Evolutionary conservation across 2,329 filamentous ascomycete species (phyloP).

Genomic region (Cephalotrichum gorgonifer): DNA sequence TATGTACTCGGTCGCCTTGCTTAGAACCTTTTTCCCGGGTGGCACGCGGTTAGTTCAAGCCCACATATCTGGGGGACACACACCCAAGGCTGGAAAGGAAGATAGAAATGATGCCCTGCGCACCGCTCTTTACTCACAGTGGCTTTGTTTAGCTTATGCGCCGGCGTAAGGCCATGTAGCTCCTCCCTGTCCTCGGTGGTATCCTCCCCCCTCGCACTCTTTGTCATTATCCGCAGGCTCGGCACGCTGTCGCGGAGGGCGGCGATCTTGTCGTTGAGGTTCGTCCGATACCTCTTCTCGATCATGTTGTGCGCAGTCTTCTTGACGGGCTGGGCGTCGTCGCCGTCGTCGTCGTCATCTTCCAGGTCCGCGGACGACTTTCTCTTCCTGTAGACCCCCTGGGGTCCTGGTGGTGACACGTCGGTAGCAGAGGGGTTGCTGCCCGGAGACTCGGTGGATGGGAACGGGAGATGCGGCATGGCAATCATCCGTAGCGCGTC

Average conservation of each 20-base stretch:
- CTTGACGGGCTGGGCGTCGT: conserved; percentile 51
- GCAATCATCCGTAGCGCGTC: conserved; percentile 53
- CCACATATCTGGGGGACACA: background rate
- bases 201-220: conserved; percentile 58
- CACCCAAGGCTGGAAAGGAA: background rate
- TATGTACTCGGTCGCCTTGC: conserved; percentile 95
- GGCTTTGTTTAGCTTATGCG: conserved; percentile 96
- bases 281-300: conserved; percentile 92
- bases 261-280: conserved; percentile 94
- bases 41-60: conserved; percentile 16
- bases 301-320: conserved; percentile 98
- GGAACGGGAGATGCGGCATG: conserved; percentile 55
- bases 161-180: conserved; percentile 69
- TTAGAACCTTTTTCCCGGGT: conserved; percentile 55
- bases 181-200: conserved; percentile 68
- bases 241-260: conserved; percentile 87
- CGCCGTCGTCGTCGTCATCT: conserved; percentile 46
- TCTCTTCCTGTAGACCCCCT: conserved; percentile 49
- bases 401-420: conserved; percentile 46
- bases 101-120: background rate
- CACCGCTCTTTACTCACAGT: conserved; percentile 42
- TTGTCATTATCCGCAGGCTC: conserved; percentile 74
- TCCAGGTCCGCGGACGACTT: conserved; percentile 54
- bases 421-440: conserved; percentile 35
- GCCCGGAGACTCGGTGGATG: conserved; percentile 43